Percentiles rank a stretch among this genome's conserved stretches.
Evolutionary conservation across 1,284 basidiomycete genomes (phyloP).

Genomic region (Boletus calvinii): DNA sequence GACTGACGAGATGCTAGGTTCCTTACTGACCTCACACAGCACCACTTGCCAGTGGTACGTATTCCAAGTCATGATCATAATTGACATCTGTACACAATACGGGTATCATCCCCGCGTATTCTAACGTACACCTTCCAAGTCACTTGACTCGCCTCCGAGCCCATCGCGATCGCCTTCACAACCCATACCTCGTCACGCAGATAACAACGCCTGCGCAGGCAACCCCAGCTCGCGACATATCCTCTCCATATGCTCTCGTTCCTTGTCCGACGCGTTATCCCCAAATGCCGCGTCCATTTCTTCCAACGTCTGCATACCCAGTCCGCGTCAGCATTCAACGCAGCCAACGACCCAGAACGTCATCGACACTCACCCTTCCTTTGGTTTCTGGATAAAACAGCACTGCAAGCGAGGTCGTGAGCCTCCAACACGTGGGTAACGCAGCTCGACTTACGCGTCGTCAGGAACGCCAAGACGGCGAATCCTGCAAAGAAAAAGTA

Average conservation of each 20-base stretch:
- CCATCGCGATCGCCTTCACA: neutral
- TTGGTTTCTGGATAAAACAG: conserved; percentile 35
- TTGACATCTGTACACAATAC: neutral
- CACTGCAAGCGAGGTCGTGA: conserved; percentile 14
- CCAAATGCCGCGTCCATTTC: conserved; percentile 37
- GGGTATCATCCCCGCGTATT: neutral
- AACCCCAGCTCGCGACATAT: conserved; percentile 34
- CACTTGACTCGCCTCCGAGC: neutral
- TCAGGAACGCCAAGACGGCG: conserved; percentile 30
- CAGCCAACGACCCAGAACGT: neutral
- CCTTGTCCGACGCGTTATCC: conserved; percentile 28
- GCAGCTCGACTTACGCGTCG: conserved; percentile 25
- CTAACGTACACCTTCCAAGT: neutral
- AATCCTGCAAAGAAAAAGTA: conserved; percentile 35
- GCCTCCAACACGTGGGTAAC: neutral
- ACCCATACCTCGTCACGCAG: conserved; percentile 9
- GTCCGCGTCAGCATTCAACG: conserved; percentile 9
- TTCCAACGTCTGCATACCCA: conserved; percentile 30
- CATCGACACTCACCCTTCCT: conserved; percentile 27
- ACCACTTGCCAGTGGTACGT: neutral
- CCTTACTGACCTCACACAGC: neutral
- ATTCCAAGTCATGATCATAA: neutral
- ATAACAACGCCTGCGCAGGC: conserved; percentile 25
- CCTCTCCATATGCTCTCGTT: conserved; percentile 29
- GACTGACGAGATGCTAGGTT: no score